phyloP scores from a whole-genome alignment of 1,284 basidiomycete genomes.

The Austropuccinia psidii region DNA sequence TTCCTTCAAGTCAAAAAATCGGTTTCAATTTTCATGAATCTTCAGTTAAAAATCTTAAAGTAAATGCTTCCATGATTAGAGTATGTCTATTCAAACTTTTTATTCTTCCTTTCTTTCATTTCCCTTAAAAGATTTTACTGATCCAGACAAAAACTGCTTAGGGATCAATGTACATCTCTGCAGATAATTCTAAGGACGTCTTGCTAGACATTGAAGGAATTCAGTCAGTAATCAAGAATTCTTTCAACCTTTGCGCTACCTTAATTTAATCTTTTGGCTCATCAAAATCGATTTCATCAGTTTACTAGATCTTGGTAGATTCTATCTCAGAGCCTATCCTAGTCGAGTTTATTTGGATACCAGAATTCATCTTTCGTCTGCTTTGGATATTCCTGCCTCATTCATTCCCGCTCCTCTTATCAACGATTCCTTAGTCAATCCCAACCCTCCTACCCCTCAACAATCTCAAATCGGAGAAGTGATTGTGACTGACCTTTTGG shows the following conservation, averaged over 20 bases:
- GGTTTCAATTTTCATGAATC: slow-evolving; percentile 8
- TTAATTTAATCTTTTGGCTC: neutral
- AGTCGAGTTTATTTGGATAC: slow-evolving; percentile 12
- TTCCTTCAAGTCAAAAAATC: neutral
- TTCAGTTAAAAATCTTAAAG: neutral
- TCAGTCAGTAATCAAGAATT: neutral
- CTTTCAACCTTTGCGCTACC: neutral
- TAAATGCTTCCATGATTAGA: slow-evolving; percentile 5
- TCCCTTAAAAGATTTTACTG: too few relatives aligned
- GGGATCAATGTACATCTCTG: slow-evolving; percentile 18
- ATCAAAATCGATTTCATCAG: neutral
- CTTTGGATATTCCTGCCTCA: neutral
- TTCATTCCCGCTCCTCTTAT: neutral
- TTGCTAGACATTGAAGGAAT: neutral
- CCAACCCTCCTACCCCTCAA: neutral
- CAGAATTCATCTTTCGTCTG: slow-evolving; percentile 18
- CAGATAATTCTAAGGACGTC: slow-evolving; percentile 2
- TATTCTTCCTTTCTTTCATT: too few relatives aligned
- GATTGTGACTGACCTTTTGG: neutral
- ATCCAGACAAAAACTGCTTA: too few relatives aligned
- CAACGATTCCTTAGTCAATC: neutral
- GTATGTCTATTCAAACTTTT: neutral
- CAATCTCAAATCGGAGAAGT: neutral
- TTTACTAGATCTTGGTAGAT: slow-evolving; percentile 2
- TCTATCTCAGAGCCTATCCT: slow-evolving; percentile 2